Evolutionary conservation across 106 monocot genomes (phyloP), one percentile per base, ranked within the genome.

Genomic region (Dendrobium huoshanense): DNA sequence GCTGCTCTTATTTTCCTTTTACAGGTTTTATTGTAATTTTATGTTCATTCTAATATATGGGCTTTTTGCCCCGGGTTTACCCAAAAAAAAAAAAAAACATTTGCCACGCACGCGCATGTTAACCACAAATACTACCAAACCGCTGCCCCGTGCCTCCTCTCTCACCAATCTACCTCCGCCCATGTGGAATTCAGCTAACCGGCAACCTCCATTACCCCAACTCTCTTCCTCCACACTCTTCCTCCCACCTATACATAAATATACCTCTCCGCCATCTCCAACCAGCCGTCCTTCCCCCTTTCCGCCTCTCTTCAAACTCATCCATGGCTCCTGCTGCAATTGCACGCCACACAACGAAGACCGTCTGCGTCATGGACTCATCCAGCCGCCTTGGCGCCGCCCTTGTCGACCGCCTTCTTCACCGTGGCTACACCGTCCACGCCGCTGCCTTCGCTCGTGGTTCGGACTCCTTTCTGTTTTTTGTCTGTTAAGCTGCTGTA

Each of bases 311-410:
- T 27, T 25, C 25, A 2, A 43, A 41, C 82, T 51, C 78, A 11
- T 2, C 6, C 44, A 85, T 81, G 85, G 75, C 80, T 45, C 83
- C 74, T 33, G 81, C 83, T 37, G 79, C 83, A 15, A 79, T 77
- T 81, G 15, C 72, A 67, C 73, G 42, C 64, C 80, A 16, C 20
- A 17, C 51, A 55, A 64, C 72, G 22, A 89, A 87, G 78, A 86
- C 80, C 22, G 96, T 97, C 20, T 97, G 96, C 83, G 92, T 97
- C 8, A 88, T 97, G 90, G 96, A 97, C 79, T 94, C 90, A 1
- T 88, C 87, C 15, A 77, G 84, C 55, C 70, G 77, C 7, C 83
- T 94, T 8, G 96, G 96, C 22, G 43, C 42, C 13, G 74, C 87
- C 1, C 90, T 97, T 20, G 94, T 94, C 24, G 85, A 91, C 55